These are phyloP conservation scores for Acanthamoeba culbertsoni DNA, from an alignment of 208 protist genomes.

Conservation along the genomic window DNA sequence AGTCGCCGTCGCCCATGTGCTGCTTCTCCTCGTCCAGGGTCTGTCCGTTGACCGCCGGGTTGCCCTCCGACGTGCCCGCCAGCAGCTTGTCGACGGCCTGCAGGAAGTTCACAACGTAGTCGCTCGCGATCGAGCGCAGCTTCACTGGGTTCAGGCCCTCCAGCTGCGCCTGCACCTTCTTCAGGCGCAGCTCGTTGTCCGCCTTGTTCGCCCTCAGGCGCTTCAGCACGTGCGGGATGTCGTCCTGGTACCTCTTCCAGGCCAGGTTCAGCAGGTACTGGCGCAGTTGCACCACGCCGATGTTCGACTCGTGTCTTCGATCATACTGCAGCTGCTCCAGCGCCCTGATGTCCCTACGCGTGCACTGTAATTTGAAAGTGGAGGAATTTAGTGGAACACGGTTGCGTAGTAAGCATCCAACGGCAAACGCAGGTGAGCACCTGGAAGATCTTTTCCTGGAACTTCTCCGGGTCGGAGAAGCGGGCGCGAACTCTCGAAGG, in stretches of 20 bases:
- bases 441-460: conserved; percentile 54
- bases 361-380: not conserved
- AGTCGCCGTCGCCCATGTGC: conserved; percentile 59
- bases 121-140: conserved; percentile 65
- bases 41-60: conserved; percentile 73
- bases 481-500: not conserved
- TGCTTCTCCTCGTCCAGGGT: conserved; percentile 72
- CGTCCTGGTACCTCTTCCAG: conserved; percentile 69
- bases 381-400: not conserved
- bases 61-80: conserved; percentile 67
- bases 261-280: conserved; percentile 54
- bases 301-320: conserved; percentile 34
- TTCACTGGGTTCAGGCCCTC: conserved; percentile 36
- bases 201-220: not conserved
- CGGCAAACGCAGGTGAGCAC: not conserved
- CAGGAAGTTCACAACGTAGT: conserved; percentile 76
- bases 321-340: conserved; percentile 76
- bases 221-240: conserved; percentile 69
- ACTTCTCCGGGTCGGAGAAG: conserved; percentile 48
- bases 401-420: not conserved
- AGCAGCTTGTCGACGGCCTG: conserved; percentile 70
- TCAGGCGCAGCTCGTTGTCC: not conserved
- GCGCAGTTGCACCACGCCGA: conserved; percentile 58
- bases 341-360: conserved; percentile 33
- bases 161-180: not conserved